Percentiles rank a stretch among this genome's conserved stretches.
Conservation (phyloP, 768 basidiomycete species). For the Tremella yokohamensis region DNA sequence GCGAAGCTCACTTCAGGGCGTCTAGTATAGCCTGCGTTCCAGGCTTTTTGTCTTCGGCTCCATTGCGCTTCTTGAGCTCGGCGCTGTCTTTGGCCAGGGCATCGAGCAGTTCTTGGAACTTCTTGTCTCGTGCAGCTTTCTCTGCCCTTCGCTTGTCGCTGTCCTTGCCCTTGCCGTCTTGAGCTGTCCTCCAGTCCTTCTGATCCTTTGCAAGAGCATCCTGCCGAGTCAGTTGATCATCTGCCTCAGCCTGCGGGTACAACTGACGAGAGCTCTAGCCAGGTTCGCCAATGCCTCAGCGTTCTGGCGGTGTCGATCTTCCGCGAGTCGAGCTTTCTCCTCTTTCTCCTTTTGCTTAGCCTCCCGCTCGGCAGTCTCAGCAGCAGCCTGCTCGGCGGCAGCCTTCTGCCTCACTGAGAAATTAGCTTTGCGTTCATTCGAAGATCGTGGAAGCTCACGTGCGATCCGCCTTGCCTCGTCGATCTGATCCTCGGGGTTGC, state of each 20-base stretch:
- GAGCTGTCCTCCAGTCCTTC: conserved; percentile 28
- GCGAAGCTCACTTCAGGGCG: conserved; percentile 43
- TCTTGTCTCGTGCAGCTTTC: conserved; percentile 44
- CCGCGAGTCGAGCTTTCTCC: conserved; percentile 39
- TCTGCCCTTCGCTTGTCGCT: conserved; percentile 45
- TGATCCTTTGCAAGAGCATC: conserved; percentile 40
- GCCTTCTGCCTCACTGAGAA: conserved; percentile 40
- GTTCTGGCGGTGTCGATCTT: conserved; percentile 44
- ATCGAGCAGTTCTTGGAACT: conserved; percentile 48
- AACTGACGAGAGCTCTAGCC: conserved; percentile 40
- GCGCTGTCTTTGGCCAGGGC: conserved; percentile 42
- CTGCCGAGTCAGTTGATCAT: conserved; percentile 14
- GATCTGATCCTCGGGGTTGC: conserved; percentile 12
- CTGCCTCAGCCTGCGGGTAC: too few relatives aligned
- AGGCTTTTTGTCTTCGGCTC: conserved; percentile 48
- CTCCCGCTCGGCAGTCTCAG: conserved; percentile 41
- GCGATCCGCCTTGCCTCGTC: conserved; percentile 42
- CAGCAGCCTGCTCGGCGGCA: conserved; percentile 37
- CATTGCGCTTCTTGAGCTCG: conserved; percentile 45
- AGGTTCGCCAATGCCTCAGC: conserved; percentile 40
- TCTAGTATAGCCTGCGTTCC: conserved; percentile 50
- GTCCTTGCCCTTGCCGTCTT: conserved; percentile 37
- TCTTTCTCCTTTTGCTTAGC: conserved; percentile 33
- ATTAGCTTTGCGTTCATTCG: not conserved
- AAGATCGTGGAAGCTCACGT: conserved; percentile 19